Percentiles rank a stretch among this genome's conserved stretches.
These are phyloP conservation scores for Beverwykella pulmonaria DNA, from an alignment of 495 filamentous ascomycete species.

Conservation along the genomic window DNA sequence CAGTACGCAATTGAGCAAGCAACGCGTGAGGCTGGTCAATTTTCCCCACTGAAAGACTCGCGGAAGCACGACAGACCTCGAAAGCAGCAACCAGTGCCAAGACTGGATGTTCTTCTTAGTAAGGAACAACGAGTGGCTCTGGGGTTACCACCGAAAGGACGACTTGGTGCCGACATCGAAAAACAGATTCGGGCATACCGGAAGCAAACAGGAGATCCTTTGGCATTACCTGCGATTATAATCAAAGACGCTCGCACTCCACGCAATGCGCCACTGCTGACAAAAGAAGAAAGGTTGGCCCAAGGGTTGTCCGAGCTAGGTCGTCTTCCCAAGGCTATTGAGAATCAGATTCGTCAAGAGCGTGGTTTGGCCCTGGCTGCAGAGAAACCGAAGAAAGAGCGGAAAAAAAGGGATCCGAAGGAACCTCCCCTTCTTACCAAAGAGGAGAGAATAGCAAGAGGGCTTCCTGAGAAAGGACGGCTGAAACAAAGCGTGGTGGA, in stretches of 20 bases:
- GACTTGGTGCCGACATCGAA: conserved; percentile 3
- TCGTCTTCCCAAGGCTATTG: conserved; percentile 6
- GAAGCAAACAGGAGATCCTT: conserved; percentile 17
- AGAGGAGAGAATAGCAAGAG: conserved; percentile 12
- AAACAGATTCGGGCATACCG: conserved; percentile 15
- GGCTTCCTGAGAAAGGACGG: conserved; percentile 14
- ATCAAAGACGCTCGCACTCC: background rate
- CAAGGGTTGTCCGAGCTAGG: conserved; percentile 6
- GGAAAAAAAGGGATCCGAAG: background rate
- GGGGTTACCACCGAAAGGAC: conserved; percentile 15
- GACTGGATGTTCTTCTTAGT: background rate
- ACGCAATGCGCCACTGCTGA: background rate
- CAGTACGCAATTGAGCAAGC: background rate
- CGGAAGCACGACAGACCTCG: background rate
- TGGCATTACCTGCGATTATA: conserved; percentile 7
- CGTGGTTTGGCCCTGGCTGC: background rate
- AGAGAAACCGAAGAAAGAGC: background rate
- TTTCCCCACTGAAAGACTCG: background rate
- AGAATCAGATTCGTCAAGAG: conserved; percentile 6
- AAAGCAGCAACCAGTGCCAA: background rate
- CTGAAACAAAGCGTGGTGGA: conserved; percentile 1
- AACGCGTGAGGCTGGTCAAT: background rate
- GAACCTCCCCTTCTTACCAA: conserved; percentile 1
- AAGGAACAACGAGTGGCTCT: conserved; percentile 12
- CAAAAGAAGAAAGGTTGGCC: conserved; percentile 8